Evolutionary conservation across 805 yeast species (phyloP).

Genomic region (Candida mattraensis): DNA sequence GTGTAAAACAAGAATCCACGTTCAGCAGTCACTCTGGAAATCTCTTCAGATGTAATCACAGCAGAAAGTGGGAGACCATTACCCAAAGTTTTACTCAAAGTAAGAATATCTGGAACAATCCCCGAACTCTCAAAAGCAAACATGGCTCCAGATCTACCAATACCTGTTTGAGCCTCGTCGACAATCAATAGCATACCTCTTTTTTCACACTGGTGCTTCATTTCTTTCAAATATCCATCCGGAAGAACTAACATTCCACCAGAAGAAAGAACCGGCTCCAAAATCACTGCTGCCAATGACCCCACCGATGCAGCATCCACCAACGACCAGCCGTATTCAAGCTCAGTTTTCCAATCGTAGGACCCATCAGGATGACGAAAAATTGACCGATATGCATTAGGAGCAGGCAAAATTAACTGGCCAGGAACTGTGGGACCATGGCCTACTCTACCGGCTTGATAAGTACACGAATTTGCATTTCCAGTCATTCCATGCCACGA

Average conservation of each 20-base stretch:
- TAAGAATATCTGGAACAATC: conserved; percentile 34
- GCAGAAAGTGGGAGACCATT: conserved; percentile 36
- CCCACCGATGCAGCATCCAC: conserved; percentile 30
- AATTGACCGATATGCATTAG: conserved; percentile 29
- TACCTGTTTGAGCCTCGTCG: conserved; percentile 57
- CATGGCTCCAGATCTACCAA: conserved; percentile 53
- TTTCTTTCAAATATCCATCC: conserved; percentile 31
- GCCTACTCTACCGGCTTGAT: conserved; percentile 29
- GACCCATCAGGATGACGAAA: conserved; percentile 29
- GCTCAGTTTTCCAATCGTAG: conserved; percentile 31
- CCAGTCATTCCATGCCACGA: conserved; percentile 35
- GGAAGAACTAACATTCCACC: conserved; percentile 50
- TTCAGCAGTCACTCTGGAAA: conserved; percentile 24
- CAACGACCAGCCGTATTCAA: conserved; percentile 28
- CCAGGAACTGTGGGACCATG: conserved; percentile 32
- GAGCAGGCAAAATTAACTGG: conserved; percentile 28
- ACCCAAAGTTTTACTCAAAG: conserved; percentile 35
- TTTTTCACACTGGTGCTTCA: conserved; percentile 33
- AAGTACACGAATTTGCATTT: conserved; percentile 26
- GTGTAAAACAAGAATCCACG: conserved; percentile 29
- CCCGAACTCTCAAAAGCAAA: conserved; percentile 36
- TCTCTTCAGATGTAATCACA: conserved; percentile 26
- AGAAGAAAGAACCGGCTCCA: conserved; percentile 53
- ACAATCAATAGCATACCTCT: conserved; percentile 49
- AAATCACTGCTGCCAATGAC: conserved; percentile 50